phyloP scores from a whole-genome alignment of 78 protist species.

The Creolimax fragrantissima region DNA sequence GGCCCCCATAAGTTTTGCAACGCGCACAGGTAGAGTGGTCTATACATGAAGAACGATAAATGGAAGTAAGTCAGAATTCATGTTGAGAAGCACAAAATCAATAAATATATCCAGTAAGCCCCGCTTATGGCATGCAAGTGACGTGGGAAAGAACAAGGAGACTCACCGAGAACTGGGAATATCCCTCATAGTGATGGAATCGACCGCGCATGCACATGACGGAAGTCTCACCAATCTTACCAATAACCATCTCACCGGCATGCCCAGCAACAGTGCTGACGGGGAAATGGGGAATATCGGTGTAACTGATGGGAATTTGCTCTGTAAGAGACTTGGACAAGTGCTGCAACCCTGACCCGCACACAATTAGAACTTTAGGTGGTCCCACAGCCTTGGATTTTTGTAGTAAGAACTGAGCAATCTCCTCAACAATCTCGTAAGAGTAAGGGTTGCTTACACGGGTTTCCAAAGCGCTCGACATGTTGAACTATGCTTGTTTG shows the following conservation, averaged over 20 bases:
- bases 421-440: neutral
- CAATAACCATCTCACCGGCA: constrained; percentile 12
- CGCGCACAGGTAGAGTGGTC: constrained; percentile 5
- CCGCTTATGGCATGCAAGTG: too few species aligned
- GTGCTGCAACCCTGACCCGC: constrained; percentile 38
- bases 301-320: neutral
- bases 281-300: constrained; percentile 37
- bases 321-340: constrained; percentile 13
- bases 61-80: too few species aligned
- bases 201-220: constrained; percentile 29
- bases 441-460: neutral
- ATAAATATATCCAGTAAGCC: too few species aligned
- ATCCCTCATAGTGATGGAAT: constrained; percentile 42
- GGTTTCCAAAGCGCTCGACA: neutral
- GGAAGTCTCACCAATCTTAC: neutral
- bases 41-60: too few species aligned
- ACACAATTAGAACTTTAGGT: constrained; percentile 12
- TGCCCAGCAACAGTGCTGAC: constrained; percentile 29
- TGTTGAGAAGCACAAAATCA: too few species aligned
- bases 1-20: constrained; percentile 3
- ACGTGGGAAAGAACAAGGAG: too few species aligned
- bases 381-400: neutral
- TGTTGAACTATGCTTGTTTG: neutral
- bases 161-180: neutral
- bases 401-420: neutral